Evolutionary conservation across 2,329 filamentous ascomycete species (phyloP).

Genomic region (Trichoderma sp.): DNA sequence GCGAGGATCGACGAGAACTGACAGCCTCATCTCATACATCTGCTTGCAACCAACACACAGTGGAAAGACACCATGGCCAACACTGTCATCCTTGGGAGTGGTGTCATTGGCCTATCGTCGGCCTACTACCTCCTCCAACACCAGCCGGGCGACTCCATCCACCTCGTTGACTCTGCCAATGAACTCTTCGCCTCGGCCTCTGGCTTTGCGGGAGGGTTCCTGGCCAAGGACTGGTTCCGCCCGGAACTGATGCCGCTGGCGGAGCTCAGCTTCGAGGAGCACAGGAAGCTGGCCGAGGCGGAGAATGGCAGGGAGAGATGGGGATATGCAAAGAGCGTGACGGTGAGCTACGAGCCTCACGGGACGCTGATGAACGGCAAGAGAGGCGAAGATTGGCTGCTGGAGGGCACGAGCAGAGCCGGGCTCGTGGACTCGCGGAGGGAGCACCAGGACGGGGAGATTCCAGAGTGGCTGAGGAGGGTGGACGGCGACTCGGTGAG

Average conservation of each 20-base stretch:
- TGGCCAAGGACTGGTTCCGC: conserved; percentile 71
- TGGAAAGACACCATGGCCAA: conserved; percentile 37
- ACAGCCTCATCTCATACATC: background rate
- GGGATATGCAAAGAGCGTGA: conserved; percentile 54
- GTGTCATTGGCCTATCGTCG: conserved; percentile 68
- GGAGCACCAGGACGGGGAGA: conserved; percentile 33
- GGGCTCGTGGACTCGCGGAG: conserved; percentile 42
- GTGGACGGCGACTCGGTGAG: conserved; percentile 56
- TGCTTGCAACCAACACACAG: background rate
- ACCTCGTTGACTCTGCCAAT: conserved; percentile 47
- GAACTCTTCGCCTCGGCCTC: conserved; percentile 71
- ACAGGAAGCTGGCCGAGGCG: conserved; percentile 60
- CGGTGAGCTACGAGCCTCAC: conserved; percentile 49
- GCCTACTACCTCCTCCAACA: conserved; percentile 67
- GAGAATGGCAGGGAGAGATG: conserved; percentile 55
- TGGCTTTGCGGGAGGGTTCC: conserved; percentile 70
- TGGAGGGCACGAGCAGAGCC: conserved; percentile 61
- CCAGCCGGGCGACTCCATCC: conserved; percentile 42
- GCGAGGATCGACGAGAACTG: background rate
- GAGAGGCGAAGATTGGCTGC: conserved; percentile 63
- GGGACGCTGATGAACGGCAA: conserved; percentile 37
- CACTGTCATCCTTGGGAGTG: conserved; percentile 66
- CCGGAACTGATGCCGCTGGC: conserved; percentile 57
- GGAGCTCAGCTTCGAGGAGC: conserved; percentile 66
- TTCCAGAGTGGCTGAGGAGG: conserved; percentile 35